Conservation (phyloP, 78 protist species). For the Acrasis kona region DNA sequence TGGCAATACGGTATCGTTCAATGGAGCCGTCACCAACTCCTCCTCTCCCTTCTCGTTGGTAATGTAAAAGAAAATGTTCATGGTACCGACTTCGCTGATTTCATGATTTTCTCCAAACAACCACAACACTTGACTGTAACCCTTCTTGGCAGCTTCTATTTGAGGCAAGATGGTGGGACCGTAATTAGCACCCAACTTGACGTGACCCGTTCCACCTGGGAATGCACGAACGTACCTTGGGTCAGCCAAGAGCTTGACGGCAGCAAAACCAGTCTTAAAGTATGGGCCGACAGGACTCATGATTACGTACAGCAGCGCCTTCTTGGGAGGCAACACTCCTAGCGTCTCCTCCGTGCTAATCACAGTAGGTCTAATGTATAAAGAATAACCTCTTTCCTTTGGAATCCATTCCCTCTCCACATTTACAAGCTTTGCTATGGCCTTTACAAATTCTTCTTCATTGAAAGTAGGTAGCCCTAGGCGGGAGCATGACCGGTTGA, state of each 20-base stretch:
- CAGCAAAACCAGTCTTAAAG: constrained; percentile 86
- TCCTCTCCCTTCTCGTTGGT: constrained; percentile 54
- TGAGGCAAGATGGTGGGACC: constrained; percentile 86
- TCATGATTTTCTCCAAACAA: constrained; percentile 59
- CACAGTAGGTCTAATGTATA: constrained; percentile 93
- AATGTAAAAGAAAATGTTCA: constrained; percentile 87
- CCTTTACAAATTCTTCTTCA: constrained; percentile 52
- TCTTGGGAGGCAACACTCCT: constrained; percentile 50
- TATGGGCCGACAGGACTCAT: constrained; percentile 96
- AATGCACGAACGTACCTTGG: constrained; percentile 48
- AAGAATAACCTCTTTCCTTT: constrained; percentile 72
- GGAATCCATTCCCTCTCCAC: constrained; percentile 91
- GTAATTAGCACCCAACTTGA: constrained; percentile 87
- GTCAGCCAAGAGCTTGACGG: constrained; percentile 81
- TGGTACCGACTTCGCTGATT: constrained; percentile 98
- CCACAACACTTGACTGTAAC: constrained; percentile 95
- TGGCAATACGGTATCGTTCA: constrained; percentile 84
- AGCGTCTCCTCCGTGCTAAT: constrained; percentile 74
- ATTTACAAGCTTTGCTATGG: constrained; percentile 63
- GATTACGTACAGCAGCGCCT: constrained; percentile 54
- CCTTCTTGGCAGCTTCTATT: constrained; percentile 59
- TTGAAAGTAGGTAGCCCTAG: constrained; percentile 76
- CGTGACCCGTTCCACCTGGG: constrained; percentile 71
- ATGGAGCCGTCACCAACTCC: constrained; percentile 49
- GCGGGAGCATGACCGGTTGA: constrained; percentile 57